phyloP scores from a whole-genome alignment of 192 early-diverging fungal genomes.

The Lobosporangium transversale region DNA sequence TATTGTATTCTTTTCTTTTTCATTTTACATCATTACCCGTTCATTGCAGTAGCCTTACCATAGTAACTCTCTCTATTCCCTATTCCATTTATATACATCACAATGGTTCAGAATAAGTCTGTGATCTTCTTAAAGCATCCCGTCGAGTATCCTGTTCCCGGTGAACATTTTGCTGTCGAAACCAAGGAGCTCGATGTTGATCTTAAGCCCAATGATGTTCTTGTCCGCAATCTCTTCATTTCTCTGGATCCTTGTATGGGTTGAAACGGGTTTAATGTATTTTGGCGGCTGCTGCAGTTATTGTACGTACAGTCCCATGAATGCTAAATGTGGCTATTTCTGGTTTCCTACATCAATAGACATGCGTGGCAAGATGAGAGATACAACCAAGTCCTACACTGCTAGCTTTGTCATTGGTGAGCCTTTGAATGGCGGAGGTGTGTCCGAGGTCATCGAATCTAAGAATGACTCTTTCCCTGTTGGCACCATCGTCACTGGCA shows the following conservation, averaged over 20 bases:
- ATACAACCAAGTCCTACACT: constrained; percentile 29
- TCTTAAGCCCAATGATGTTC: constrained; percentile 56
- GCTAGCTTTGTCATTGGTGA: constrained; percentile 56
- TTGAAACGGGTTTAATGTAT: too few species aligned
- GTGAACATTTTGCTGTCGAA: constrained; percentile 62
- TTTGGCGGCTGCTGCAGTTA: too few species aligned
- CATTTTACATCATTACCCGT: not conserved
- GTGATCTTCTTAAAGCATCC: constrained; percentile 57
- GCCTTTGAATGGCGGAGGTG: constrained; percentile 67
- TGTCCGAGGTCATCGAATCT: constrained; percentile 77
- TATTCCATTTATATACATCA: not conserved
- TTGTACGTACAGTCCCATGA: too few species aligned
- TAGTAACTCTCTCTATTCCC: too few species aligned
- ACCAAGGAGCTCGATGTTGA: constrained; percentile 58
- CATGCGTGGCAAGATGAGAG: constrained; percentile 48
- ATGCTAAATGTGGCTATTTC: constrained; percentile 18
- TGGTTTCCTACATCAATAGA: constrained; percentile 53
- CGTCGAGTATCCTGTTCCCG: constrained; percentile 52
- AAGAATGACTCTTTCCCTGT: constrained; percentile 64
- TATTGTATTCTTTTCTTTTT: too few species aligned
- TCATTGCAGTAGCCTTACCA: not conserved
- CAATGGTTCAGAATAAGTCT: constrained; percentile 61
- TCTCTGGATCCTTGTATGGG: constrained; percentile 88
- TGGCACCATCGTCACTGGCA: constrained; percentile 71
- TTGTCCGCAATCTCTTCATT: constrained; percentile 73